Evolutionary conservation across 2,329 filamentous ascomycete species (phyloP), one percentile per base, ranked within the genome.

Genomic region (Plenodomus tracheiphilus): DNA sequence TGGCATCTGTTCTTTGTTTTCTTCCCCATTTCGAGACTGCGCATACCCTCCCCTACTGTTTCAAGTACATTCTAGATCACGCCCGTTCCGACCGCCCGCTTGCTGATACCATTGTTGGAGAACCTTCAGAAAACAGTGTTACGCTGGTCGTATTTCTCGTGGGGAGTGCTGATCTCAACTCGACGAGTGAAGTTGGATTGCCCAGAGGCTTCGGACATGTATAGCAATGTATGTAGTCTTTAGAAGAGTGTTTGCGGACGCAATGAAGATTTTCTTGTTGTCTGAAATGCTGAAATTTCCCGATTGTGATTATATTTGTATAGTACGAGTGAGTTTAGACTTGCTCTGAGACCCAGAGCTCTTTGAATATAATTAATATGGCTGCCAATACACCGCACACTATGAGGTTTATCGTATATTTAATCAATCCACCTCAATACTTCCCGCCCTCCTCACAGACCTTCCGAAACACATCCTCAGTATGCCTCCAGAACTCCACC

Each of bases 401-500:
- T n/a, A n/a, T n/a, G n/a, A n/a, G n/a, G n/a, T n/a, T n/a, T n/a
- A n/a, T n/a, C n/a, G n/a, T n/a, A n/a, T n/a, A n/a, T n/a, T n/a
- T n/a, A n/a, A n/a, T n/a, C n/a, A n/a, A n/a, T n/a, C n/a, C 34
- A 36, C 10, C 10, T 43, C 41, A 63, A 41, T 61, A 63, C 50
- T 59, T 64, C 8, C 51, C 58, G 15, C 49, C 51, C 20, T 59
- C 51, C 7, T 54, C 52, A 38, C 58, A 64, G 17, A 71, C 58
- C 49, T 62, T 65, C 48, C 39, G 51, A 42, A 66, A 69, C 2
- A 70, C 66, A 17, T 70, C 65, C 40, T 65, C 52, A 1, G 65
- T 68, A 53, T 70, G 68, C 17, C 45, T 39, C 66, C 61, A 69
- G n/a, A 71, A 57, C 58, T 61, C 64, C 41, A 62, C 46, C 39